Evolutionary conservation across 345 rosid species (phyloP).

Genomic region (Combretum micranthum): DNA sequence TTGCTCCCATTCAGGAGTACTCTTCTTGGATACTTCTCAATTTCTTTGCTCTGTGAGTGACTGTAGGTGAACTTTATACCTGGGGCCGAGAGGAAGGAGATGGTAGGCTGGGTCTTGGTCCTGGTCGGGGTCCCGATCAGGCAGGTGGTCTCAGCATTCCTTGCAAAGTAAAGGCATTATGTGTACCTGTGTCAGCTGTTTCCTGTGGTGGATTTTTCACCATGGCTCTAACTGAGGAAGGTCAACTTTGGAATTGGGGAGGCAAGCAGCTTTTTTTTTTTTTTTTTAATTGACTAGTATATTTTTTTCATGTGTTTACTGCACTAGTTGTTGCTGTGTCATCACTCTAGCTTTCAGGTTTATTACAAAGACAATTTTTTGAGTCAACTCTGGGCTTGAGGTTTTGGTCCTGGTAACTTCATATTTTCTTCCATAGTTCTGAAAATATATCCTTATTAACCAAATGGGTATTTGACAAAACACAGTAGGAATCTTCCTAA

Average conservation of each 20-base stretch:
- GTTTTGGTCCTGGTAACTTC: too few species aligned
- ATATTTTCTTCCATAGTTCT: too few species aligned
- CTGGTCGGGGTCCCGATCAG: constrained; percentile 85
- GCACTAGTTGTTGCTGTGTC: too few species aligned
- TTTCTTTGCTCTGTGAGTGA: constrained; percentile 5
- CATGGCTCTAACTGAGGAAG: constrained; percentile 59
- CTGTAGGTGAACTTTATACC: constrained; percentile 66
- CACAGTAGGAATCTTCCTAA: too few species aligned
- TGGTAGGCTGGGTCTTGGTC: constrained; percentile 92
- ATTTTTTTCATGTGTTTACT: background rate
- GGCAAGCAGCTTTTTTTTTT: constrained; percentile 32
- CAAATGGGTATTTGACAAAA: too few species aligned
- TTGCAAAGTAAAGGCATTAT: constrained; percentile 60
- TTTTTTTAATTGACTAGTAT: background rate
- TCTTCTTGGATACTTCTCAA: background rate
- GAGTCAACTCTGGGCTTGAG: too few species aligned
- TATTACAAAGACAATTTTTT: too few species aligned
- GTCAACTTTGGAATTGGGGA: constrained; percentile 96
- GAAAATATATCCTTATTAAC: too few species aligned
- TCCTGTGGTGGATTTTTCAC: constrained; percentile 95
- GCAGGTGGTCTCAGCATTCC: constrained; percentile 91
- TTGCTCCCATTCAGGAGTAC: too few species aligned
- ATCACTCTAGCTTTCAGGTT: too few species aligned
- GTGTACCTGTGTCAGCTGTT: constrained; percentile 61
- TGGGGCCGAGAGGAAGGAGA: constrained; percentile 99